Evolutionary conservation across 1,139 yeast genomes (phyloP).

Genomic region (Blastobotrys apis): DNA sequence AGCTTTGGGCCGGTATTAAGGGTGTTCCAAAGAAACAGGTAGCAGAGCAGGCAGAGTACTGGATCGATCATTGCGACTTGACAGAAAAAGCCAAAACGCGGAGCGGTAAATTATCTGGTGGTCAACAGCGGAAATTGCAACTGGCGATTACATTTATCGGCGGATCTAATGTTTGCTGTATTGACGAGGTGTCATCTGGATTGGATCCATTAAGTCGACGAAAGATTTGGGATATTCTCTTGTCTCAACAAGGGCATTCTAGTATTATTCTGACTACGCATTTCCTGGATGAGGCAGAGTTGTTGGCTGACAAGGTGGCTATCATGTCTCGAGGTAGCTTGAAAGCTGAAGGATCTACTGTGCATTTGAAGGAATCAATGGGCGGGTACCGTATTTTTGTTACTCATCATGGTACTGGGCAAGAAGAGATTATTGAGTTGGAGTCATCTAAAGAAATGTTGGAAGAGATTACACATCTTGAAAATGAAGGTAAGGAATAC

Average conservation of each 20-base stretch:
- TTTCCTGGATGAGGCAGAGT: conserved; percentile 38
- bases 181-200: conserved; percentile 40
- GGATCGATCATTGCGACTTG: conserved; percentile 33
- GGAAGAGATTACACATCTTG: conserved; percentile 23
- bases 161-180: conserved; percentile 36
- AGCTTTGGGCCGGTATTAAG: conserved; percentile 34
- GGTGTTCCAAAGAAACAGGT: conserved; percentile 23
- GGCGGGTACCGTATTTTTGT: conserved; percentile 34
- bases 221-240: conserved; percentile 37
- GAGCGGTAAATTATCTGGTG: conserved; percentile 60
- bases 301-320: conserved; percentile 36
- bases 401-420: conserved; percentile 27
- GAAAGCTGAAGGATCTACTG: conserved; percentile 34
- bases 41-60: conserved; percentile 13
- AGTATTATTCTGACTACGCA: conserved; percentile 37
- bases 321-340: conserved; percentile 34
- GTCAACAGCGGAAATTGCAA: conserved; percentile 87
- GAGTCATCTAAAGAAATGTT: conserved; percentile 25
- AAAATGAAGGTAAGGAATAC: conserved; percentile 23
- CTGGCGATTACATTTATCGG: conserved; percentile 51
- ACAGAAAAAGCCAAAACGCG: conserved; percentile 23
- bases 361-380: conserved; percentile 31
- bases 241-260: conserved; percentile 30
- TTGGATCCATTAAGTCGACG: conserved; percentile 38
- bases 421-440: conserved; percentile 25